Evolutionary conservation across 208 protist species (phyloP).

Genomic region (Acanthamoeba triangularis): DNA sequence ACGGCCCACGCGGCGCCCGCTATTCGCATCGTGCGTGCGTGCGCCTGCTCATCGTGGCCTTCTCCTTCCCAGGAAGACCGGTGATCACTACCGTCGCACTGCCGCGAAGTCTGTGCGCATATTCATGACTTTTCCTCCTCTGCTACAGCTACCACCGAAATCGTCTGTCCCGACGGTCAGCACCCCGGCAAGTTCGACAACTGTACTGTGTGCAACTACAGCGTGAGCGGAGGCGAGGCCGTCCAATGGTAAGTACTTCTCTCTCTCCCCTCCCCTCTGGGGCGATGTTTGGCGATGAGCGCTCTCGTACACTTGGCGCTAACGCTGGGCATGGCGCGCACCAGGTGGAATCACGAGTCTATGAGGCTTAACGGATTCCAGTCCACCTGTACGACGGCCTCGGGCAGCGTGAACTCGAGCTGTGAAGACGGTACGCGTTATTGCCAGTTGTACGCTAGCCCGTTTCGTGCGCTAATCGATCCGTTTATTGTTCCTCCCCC

Average conservation of each 20-base stretch:
- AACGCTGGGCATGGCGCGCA: no score
- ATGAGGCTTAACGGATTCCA: not conserved
- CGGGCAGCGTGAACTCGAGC: not conserved
- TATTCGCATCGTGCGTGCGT: not conserved
- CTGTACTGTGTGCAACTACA: constrained; percentile 60
- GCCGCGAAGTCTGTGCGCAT: not conserved
- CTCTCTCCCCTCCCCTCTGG: not conserved
- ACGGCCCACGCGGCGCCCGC: not conserved
- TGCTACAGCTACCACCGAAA: constrained; percentile 8
- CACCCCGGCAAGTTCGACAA: constrained; percentile 26
- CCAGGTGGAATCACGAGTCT: constrained; percentile 25
- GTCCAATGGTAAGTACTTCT: constrained; percentile 48
- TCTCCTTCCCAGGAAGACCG: not conserved
- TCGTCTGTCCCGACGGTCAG: constrained; percentile 65
- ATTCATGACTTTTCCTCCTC: not conserved
- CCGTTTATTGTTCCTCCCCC: not conserved
- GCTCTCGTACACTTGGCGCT: not conserved
- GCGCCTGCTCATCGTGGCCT: not conserved
- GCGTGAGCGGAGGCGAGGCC: constrained; percentile 48
- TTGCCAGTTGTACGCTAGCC: not conserved
- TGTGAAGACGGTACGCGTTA: not conserved
- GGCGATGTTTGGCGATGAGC: not conserved
- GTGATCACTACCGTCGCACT: not conserved
- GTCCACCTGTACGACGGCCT: not conserved
- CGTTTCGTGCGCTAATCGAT: not conserved